phyloP scores from a whole-genome alignment of 371 early-diverging fungal genomes.

The Mucor racemosus region DNA sequence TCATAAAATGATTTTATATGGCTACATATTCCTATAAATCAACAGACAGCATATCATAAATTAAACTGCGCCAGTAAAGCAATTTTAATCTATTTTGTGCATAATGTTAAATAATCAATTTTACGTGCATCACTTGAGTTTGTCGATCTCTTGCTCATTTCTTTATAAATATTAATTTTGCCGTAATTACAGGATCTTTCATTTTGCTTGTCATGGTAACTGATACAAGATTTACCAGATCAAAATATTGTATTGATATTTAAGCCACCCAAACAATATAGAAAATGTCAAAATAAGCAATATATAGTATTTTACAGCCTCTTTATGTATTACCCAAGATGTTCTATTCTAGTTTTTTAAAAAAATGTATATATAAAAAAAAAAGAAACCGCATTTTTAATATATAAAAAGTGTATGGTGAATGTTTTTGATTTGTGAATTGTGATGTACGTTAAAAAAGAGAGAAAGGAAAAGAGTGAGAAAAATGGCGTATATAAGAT shows the following conservation, averaged over 20 bases:
- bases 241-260: not conserved
- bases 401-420: not conserved
- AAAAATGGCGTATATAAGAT: constrained; percentile 5
- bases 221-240: not conserved
- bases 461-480: not conserved
- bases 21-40: not conserved
- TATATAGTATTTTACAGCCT: not conserved
- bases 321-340: not conserved
- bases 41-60: not conserved
- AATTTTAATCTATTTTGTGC: too few species aligned
- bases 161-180: not conserved
- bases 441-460: not conserved
- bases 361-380: not conserved
- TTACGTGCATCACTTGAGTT: not conserved
- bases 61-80: not conserved
- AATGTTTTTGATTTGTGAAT: not conserved
- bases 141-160: not conserved
- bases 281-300: constrained; percentile 2
- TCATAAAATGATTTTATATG: not conserved
- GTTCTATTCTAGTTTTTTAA: constrained; percentile 2
- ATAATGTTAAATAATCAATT: not conserved
- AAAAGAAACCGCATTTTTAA: not conserved
- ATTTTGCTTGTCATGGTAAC: too few species aligned
- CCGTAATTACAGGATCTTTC: not conserved
- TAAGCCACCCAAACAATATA: not conserved